Evolutionary conservation across 257 asterid species (phyloP).

Genomic region (Prunella vulgaris): DNA sequence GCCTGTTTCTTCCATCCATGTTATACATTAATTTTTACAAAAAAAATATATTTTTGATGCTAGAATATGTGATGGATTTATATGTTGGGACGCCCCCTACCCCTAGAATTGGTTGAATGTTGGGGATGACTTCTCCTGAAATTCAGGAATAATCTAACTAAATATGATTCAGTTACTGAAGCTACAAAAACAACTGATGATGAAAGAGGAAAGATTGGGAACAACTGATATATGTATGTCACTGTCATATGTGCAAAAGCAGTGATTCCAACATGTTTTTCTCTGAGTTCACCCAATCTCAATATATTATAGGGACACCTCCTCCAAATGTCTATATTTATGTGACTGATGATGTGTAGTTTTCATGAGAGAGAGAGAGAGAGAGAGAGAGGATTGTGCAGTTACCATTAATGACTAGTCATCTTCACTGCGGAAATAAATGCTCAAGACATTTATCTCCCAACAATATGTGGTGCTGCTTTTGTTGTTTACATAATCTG

Average conservation of each 20-base stretch:
- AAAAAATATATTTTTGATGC: too few relatives aligned
- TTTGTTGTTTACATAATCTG: not conserved
- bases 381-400: not conserved
- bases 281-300: not conserved
- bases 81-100: too few relatives aligned
- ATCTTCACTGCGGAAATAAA: slow-evolving; percentile 21
- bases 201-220: slow-evolving; percentile 28
- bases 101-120: too few relatives aligned
- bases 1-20: not conserved
- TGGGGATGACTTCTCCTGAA: not conserved
- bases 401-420: slow-evolving; percentile 17
- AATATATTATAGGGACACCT: slow-evolving; percentile 24
- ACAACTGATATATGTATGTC: slow-evolving; percentile 8
- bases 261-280: slow-evolving; percentile 23
- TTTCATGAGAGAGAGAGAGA: not conserved
- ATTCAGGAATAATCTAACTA: not conserved
- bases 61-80: too few relatives aligned
- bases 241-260: slow-evolving; percentile 15
- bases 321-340: slow-evolving; percentile 21
- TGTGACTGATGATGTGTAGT: slow-evolving; percentile 14
- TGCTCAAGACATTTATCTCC: slow-evolving; percentile 22
- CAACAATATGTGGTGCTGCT: slow-evolving; percentile 28
- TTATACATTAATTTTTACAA: too few relatives aligned
- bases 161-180: slow-evolving; percentile 6
- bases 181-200: slow-evolving; percentile 18